Percentiles rank a stretch among this genome's conserved stretches.
Conservation (phyloP, 2,329 filamentous ascomycete genomes). For the Teratosphaeria nubilosa region DNA sequence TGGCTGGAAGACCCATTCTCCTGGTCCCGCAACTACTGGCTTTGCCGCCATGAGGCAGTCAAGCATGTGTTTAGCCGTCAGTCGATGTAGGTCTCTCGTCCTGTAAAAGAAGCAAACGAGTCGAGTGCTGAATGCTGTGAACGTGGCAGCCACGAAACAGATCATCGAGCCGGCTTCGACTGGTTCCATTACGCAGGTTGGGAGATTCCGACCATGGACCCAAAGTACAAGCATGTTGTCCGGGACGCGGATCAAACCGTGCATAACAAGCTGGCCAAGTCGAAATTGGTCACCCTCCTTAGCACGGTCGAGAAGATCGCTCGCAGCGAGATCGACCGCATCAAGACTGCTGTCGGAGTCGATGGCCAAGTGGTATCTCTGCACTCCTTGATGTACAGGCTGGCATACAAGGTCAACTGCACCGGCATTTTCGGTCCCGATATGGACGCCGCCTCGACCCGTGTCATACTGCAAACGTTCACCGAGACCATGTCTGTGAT, state of each 20-base stretch:
- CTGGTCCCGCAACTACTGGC: not conserved
- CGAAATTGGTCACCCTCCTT: not conserved
- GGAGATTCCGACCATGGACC: not conserved
- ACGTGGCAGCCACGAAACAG: not conserved
- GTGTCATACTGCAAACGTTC: not conserved
- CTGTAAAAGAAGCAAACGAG: not conserved
- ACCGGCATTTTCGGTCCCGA: not conserved
- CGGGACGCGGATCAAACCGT: not conserved
- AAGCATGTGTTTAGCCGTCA: not conserved
- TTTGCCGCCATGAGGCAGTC: not conserved
- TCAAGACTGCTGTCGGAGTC: not conserved
- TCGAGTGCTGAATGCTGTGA: not conserved
- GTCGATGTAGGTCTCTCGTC: not conserved
- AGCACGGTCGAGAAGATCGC: not conserved
- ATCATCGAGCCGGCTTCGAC: not conserved
- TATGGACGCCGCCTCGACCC: not conserved
- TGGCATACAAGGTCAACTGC: not conserved
- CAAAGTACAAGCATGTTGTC: not conserved
- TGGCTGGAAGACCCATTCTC: not conserved
- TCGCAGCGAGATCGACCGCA: not conserved
- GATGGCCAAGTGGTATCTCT: not conserved
- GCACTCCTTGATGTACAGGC: not conserved
- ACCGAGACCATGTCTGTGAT: not conserved
- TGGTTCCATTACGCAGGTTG: not conserved
- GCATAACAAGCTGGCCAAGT: not conserved